Evolutionary conservation across 2,329 filamentous ascomycete genomes (phyloP), one percentile per base, ranked within the genome.

Genomic region (Periconia macrospinosa): DNA sequence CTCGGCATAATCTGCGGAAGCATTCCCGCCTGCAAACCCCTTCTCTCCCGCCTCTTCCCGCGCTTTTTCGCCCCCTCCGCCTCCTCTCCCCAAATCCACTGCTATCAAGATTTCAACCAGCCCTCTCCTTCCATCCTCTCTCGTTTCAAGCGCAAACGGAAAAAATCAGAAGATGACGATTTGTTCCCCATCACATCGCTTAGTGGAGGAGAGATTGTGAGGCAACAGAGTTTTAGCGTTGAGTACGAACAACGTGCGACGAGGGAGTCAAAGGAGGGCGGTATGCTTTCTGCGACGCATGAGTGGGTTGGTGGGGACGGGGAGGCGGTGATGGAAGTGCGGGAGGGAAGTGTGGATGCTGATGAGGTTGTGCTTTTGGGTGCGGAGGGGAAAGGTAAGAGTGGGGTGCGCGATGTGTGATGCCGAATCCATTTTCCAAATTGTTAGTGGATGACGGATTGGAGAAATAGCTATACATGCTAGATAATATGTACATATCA

Each of bases 1-100:
- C n/a, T 61, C 13, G 64, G 58, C 8, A 62, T 67, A 15, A 52
- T 61, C 18, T 66, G 58, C 47, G 61, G 60, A 20, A 66, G 57
- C 35, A 54, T 67, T 9, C 60, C 63, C 1, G 54, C 55, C 45
- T 58, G 55, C 53, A 63, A 62, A 49, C 63, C 64, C 10, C 54
- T 67, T 8, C 35, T 67, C 8, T 50, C 56, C 13, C 41, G 37
- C 11, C 14, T 59, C 11, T 53, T 58, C 30, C 62, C 57, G 6
- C 43, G 41, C 13, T 9, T 59, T 9, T 65, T 65, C 47, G 17
- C 30, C 3, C 11, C 41, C 14, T 10, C 27, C 6, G 14, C 42
- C 42, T 27, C 23, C 23, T 5, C 5, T 8, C 3, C 5, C 23
- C 3, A 27, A 27, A 27, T 8, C 3, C 23, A 27, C 23, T 27